Conservation (phyloP, 2,329 filamentous ascomycete genomes). For the Calonectria crousiana region DNA sequence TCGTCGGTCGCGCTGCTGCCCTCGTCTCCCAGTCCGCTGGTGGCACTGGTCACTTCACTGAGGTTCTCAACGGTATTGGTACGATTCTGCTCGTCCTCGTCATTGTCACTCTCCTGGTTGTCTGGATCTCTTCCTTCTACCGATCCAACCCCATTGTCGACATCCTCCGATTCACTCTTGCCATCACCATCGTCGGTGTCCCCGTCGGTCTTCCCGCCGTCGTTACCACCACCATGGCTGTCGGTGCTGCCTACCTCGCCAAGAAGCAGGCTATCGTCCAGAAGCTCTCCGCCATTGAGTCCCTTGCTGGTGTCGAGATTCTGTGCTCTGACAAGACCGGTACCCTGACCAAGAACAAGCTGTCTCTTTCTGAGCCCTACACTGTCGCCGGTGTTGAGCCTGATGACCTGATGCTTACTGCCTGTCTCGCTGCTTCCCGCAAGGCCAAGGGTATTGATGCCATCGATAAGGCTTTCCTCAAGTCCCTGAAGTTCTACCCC, state of each 20-base stretch:
- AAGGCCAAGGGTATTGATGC: constrained; percentile 97
- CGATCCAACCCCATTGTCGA: constrained; percentile 83
- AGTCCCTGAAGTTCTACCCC: constrained; percentile 85
- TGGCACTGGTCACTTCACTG: constrained; percentile 88
- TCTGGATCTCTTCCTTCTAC: constrained; percentile 92
- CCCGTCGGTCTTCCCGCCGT: constrained; percentile 93
- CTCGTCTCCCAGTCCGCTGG: constrained; percentile 82
- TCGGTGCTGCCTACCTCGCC: constrained; percentile 90
- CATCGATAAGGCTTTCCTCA: constrained; percentile 95
- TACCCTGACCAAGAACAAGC: constrained; percentile 94
- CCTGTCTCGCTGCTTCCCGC: constrained; percentile 88
- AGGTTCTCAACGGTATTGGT: constrained; percentile 89
- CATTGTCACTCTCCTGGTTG: constrained; percentile 81
- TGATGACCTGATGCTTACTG: constrained; percentile 92
- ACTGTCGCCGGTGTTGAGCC: constrained; percentile 84
- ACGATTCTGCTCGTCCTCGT: constrained; percentile 84
- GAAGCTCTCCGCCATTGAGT: constrained; percentile 93
- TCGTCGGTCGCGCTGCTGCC: constrained; percentile 88
- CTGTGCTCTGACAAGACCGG: constrained; percentile 96
- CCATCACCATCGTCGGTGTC: constrained; percentile 92
- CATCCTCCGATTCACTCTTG: constrained; percentile 87
- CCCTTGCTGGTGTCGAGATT: constrained; percentile 91
- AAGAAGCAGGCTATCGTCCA: constrained; percentile 95
- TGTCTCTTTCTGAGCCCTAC: constrained; percentile 87
- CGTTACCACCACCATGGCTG: constrained; percentile 95